Evolutionary conservation across 768 basidiomycete species (phyloP).

Genomic region (Steccherinum ochraceum): DNA sequence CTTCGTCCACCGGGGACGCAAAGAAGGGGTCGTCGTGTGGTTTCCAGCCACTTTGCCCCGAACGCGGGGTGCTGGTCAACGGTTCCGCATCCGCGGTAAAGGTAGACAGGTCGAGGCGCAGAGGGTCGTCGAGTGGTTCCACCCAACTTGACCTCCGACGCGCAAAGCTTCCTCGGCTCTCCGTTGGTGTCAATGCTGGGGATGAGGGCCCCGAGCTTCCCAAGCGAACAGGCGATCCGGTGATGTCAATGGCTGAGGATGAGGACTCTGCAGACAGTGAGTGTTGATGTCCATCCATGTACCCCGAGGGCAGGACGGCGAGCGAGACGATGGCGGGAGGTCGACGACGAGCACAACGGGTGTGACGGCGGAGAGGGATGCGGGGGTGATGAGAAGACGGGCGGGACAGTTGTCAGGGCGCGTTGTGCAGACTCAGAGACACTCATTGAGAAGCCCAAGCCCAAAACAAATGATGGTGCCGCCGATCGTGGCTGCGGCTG

Average conservation of each 20-base stretch:
- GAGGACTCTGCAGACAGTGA: conserved; percentile 25
- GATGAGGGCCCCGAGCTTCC: conserved; percentile 41
- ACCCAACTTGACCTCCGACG: conserved; percentile 59
- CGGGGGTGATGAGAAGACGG: too few relatives aligned
- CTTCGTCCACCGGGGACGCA: conserved; percentile 30
- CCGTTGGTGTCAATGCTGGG: conserved; percentile 34
- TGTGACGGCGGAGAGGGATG: too few relatives aligned
- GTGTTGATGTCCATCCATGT: conserved; percentile 12
- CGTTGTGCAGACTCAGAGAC: too few relatives aligned
- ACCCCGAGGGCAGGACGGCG: too few relatives aligned
- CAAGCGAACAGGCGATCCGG: conserved; percentile 39
- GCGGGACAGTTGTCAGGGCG: too few relatives aligned
- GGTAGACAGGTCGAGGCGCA: conserved; percentile 22
- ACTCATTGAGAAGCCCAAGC: too few relatives aligned
- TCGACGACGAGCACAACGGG: too few relatives aligned
- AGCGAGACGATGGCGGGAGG: too few relatives aligned
- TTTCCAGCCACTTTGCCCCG: conserved; percentile 19
- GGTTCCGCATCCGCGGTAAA: conserved; percentile 16
- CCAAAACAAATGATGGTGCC: too few relatives aligned
- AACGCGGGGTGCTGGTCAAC: conserved; percentile 14
- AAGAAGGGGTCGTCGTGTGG: conserved; percentile 45
- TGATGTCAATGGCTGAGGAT: conserved; percentile 52
- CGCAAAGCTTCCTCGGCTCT: conserved; percentile 31
- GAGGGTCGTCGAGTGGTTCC: conserved; percentile 42
- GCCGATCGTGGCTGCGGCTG: too few relatives aligned